These are phyloP conservation scores for Kalmanozyma brasiliensis DNA, from an alignment of 1,284 basidiomycete genomes.

Conservation along the genomic window DNA sequence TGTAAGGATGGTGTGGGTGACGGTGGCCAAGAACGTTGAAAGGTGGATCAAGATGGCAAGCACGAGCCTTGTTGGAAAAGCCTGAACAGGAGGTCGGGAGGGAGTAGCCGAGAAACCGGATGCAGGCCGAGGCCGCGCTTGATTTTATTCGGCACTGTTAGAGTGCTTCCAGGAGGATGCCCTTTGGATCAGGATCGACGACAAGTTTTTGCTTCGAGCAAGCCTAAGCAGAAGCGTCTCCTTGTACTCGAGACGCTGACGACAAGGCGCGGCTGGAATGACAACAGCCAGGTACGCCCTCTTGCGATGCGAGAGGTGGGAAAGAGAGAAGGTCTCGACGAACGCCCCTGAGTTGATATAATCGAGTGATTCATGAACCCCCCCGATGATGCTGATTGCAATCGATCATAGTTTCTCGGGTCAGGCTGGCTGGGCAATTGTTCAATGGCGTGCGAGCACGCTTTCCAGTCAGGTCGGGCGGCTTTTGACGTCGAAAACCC, in stretches of 20 bases:
- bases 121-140: slow-evolving; percentile 2
- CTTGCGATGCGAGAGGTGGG: no score
- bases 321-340: no score
- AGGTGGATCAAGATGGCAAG: neutral
- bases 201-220: no score
- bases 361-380: no score
- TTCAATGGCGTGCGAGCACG: slow-evolving; percentile 12
- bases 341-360: no score
- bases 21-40: neutral
- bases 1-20: neutral
- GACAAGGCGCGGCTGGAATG: no score
- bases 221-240: no score
- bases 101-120: slow-evolving; percentile 28
- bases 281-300: no score
- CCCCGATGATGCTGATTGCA: no score
- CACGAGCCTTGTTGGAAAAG: slow-evolving; percentile 1
- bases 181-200: no score
- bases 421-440: slow-evolving; percentile 1
- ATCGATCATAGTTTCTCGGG: no score
- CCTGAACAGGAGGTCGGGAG: slow-evolving; percentile 7
- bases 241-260: no score
- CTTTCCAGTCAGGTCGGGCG: slow-evolving; percentile 18
- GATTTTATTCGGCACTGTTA: neutral
- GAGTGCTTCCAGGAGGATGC: neutral
- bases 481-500: neutral